These are phyloP conservation scores for Penicillium coffeae DNA, from an alignment of 495 filamentous ascomycete species.

Conservation along the genomic window DNA sequence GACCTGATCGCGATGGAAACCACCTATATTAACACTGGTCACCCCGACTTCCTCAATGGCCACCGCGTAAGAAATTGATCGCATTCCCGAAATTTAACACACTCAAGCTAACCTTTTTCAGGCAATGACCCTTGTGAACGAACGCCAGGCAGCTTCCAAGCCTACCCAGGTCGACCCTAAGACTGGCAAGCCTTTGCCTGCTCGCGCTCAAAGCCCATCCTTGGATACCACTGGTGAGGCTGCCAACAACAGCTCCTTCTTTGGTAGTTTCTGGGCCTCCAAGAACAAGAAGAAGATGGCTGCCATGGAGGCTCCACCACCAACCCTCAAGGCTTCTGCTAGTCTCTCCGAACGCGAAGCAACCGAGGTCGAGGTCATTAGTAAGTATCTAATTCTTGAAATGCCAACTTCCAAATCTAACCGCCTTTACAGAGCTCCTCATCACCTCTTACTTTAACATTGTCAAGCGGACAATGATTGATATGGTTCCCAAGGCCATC, in stretches of 20 bases:
- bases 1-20: conserved; percentile 95
- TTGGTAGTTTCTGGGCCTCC: conserved; percentile 92
- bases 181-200: conserved; percentile 90
- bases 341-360: conserved; percentile 86
- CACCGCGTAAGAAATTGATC: conserved; percentile 75
- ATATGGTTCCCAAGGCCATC: conserved; percentile 99
- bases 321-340: conserved; percentile 89
- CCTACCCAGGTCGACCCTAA: conserved; percentile 98
- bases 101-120: conserved; percentile 23
- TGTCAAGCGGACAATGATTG: conserved; percentile 96
- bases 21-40: conserved; percentile 97
- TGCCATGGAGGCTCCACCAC: conserved; percentile 93
- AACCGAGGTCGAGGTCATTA: conserved; percentile 97
- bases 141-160: conserved; percentile 72
- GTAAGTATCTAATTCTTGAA: conserved; percentile 51
- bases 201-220: conserved; percentile 64
- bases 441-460: conserved; percentile 98
- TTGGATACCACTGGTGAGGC: conserved; percentile 53
- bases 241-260: conserved; percentile 72
- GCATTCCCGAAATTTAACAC: neutral
- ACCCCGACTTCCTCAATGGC: conserved; percentile 97
- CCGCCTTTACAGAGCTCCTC: conserved; percentile 64
- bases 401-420: conserved; percentile 4
- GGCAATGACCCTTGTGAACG: conserved; percentile 97
- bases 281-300: conserved; percentile 99